Base-by-base conservation (phyloP, 2,329 filamentous ascomycete genomes). In the Rutstroemia sp. region DNA sequence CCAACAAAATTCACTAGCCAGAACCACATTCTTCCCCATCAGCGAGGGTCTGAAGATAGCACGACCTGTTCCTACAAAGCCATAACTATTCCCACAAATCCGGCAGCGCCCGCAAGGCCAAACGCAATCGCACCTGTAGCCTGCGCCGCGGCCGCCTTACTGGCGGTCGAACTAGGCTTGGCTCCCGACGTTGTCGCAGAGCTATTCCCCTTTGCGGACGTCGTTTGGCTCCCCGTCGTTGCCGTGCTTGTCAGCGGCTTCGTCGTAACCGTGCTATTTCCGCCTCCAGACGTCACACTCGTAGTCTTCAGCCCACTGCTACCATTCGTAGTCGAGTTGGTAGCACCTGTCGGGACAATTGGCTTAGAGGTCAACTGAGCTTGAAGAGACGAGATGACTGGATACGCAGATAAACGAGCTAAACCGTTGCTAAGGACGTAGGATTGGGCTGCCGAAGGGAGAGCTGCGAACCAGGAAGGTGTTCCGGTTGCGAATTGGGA, bases 211-310 rank as follows among this genome's bases (percentile, higher is more conserved):
- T 23, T 19, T 9, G 17, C n/a, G 9, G 41, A 44, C 9, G 34
- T 49, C 9, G 17, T 19, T 12, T 34, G 19, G 16, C 14, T 48
- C 5, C 23, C 27, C 10, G 42, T 21, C 10, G 42, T 21, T 17
- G 30, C 23, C 34, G 51, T 49, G 2, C 8, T 23, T 23, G 51
- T 19, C 23, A 48, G 12, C 6, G 27, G 27, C 12, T 21, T 19
- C 17, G 39, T 42, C 27, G 39, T 51, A 3, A 56, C 53, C n/a
- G 53, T 56, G 16, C 53, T 45, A 51, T 56, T 56, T 3, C 53
- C 47, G 1, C 47, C 21, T 4, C 19, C 12, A 12, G 21, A 30
- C 9, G 38, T 19, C 7, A 21, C 41, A 51, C 19, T 47, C 16
- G 51, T 42, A 5, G 34, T 44, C 21, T 44, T 44, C 17, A 21